Base-by-base conservation (phyloP, 176 grass and related monocot genomes). In the Oryza rufipogon region DNA sequence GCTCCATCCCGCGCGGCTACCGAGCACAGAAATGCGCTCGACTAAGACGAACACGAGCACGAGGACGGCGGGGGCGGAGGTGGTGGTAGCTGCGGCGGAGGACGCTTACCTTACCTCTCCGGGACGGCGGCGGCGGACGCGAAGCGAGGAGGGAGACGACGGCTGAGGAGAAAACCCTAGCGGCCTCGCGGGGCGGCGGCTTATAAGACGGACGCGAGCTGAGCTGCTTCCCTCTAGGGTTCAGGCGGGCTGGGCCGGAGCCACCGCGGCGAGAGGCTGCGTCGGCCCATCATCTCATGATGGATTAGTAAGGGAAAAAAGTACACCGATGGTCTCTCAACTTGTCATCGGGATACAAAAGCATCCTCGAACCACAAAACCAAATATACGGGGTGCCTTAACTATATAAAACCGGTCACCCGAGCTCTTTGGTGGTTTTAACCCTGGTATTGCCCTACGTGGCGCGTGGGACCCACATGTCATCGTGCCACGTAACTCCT, bases 101-200 rank as follows among this genome's bases (percentile, higher is more conserved):
- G 22, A 23, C 1, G 80, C 60, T 70, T 49, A 22, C 23, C 80
- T 79, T 66, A 83, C 81, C 87, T 88, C 74, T 76, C 20, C 75
- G 22, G 26, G 69, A 32, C 30, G 30, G 75, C 68, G 46, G 70
- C 68, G 46, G 70, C 64, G 71, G 73, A 52, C 26, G 28, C 28
- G 48, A 58, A 51, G 44, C 17, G 68, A 61, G 26, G 66, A 17
- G 83, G 83, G 52, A 14, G 78, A 67, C 61, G 78, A 73, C 68
- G 88, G 60, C 83, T 68, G 84, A 19, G 54, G 60, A 82, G 74
- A 73, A 73, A 90, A 90, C 73, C 88, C 88, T 90, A 90, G 79
- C 0, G 13, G 20, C 2, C 45, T 38, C 28, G 52, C 51, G 48
- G 48, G 2, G 64, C 49, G 11, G 36, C 68, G 58, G 4, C 68